Conservation (phyloP, 495 filamentous ascomycete species). For the Choiromyces venosus region DNA sequence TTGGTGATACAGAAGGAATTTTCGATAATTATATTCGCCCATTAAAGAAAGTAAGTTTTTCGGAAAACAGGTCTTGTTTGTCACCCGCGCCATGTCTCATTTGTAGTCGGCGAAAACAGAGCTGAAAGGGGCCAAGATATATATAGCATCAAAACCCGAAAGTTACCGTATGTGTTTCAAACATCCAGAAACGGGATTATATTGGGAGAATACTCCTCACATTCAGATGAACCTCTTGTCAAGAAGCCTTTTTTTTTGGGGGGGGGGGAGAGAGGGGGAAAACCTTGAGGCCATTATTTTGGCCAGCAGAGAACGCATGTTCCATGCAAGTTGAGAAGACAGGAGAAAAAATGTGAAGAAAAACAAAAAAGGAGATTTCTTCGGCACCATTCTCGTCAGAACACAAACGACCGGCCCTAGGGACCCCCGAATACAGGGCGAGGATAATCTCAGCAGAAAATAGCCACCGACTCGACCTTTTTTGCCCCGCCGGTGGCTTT, state of each 20-base stretch:
- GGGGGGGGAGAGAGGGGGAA: background rate
- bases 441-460: background rate
- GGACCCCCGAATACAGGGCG: background rate
- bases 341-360: background rate
- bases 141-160: too few relatives aligned
- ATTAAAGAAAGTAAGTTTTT: background rate
- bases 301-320: background rate
- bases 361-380: background rate
- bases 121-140: too few relatives aligned
- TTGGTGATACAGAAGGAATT: background rate
- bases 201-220: background rate
- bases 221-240: background rate
- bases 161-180: too few relatives aligned
- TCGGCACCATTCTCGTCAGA: background rate
- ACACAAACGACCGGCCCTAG: background rate
- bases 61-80: background rate
- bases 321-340: background rate
- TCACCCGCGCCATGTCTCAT: background rate
- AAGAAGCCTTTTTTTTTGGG: background rate
- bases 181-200: background rate
- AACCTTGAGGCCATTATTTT: background rate
- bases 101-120: background rate
- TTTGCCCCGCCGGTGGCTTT: background rate
- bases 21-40: background rate
- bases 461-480: background rate